Conservation (phyloP, 2,329 filamentous ascomycete species). For the Claviceps africana region DNA sequence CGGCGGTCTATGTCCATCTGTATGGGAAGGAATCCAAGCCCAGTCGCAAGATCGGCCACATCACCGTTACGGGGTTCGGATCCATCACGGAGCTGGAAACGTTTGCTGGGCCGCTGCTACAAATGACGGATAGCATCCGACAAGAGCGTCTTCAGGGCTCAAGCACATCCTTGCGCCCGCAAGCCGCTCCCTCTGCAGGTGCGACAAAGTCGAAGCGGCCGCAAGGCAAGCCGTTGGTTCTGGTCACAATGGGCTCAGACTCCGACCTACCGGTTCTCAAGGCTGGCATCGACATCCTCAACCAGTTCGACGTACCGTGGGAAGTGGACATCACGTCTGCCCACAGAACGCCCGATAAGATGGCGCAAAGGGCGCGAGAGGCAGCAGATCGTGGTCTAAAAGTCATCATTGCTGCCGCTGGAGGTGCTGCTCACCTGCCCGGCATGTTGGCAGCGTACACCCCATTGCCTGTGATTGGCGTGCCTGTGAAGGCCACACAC, state of each 20-base stretch:
- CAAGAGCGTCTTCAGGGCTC: slow-evolving; percentile 33
- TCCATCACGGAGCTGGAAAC: slow-evolving; percentile 48
- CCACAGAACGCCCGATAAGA: slow-evolving; percentile 57
- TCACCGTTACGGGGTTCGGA: slow-evolving; percentile 62
- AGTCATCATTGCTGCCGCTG: slow-evolving; percentile 63
- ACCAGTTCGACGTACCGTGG: slow-evolving; percentile 58
- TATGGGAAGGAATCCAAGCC: slow-evolving; percentile 86
- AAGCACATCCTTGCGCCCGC: slow-evolving; percentile 17
- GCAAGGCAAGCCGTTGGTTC: slow-evolving; percentile 41
- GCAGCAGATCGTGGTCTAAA: slow-evolving; percentile 53
- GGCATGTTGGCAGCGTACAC: slow-evolving; percentile 65
- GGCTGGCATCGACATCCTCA: slow-evolving; percentile 51
- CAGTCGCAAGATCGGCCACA: slow-evolving; percentile 87
- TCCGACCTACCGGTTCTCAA: slow-evolving; percentile 58
- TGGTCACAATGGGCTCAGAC: slow-evolving; percentile 75
- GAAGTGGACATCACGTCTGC: slow-evolving; percentile 66
- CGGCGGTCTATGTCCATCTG: slow-evolving; percentile 56
- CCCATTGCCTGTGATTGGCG: slow-evolving; percentile 59
- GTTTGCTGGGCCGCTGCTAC: slow-evolving; percentile 53
- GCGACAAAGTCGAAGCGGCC: background rate
- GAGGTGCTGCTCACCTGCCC: slow-evolving; percentile 58
- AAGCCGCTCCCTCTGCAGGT: slow-evolving; percentile 1
- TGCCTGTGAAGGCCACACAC: slow-evolving; percentile 61
- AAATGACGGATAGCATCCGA: slow-evolving; percentile 45
- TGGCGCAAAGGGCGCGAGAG: slow-evolving; percentile 51